Percentiles rank a stretch among this genome's conserved stretches.
Evolutionary conservation across 1,284 basidiomycete genomes (phyloP).

Genomic region (Cryptococcus depauperatus): DNA sequence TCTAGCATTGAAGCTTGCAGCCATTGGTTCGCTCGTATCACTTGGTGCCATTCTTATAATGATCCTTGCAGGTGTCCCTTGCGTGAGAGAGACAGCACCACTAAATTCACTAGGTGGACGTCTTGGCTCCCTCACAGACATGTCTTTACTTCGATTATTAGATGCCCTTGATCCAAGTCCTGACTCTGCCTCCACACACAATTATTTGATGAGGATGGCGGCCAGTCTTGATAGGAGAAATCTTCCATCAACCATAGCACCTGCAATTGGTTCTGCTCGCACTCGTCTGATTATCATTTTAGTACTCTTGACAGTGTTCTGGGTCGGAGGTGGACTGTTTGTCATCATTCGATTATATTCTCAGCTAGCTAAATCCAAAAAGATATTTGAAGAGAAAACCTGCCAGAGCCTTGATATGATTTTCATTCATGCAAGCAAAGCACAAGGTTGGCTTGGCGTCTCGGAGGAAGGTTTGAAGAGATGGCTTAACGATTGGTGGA

Average conservation of each 20-base stretch:
- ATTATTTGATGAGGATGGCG: constrained; percentile 4
- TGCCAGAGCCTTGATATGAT: constrained; percentile 65
- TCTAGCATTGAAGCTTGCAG: constrained; percentile 55
- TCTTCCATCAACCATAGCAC: constrained; percentile 37
- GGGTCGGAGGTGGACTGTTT: constrained; percentile 57
- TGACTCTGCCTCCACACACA: constrained; percentile 39
- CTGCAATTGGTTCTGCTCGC: constrained; percentile 45
- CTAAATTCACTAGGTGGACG: constrained; percentile 52
- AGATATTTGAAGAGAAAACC: constrained; percentile 55
- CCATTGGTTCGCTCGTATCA: constrained; percentile 59
- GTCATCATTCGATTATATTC: constrained; percentile 61
- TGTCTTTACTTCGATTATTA: constrained; percentile 63
- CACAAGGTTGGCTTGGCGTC: constrained; percentile 58
- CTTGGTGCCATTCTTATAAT: constrained; percentile 61
- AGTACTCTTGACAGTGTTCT: constrained; percentile 54
- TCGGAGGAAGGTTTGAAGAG: constrained; percentile 48
- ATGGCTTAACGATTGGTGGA: constrained; percentile 5
- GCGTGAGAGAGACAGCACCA: constrained; percentile 53
- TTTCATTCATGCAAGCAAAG: constrained; percentile 52
- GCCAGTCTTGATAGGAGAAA: constrained; percentile 7
- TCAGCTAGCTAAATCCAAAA: constrained; percentile 52
- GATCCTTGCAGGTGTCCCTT: constrained; percentile 60
- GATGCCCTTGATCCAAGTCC: constrained; percentile 53
- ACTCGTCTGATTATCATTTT: constrained; percentile 60
- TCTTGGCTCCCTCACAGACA: constrained; percentile 61